Evolutionary conservation across 2,329 filamentous ascomycete species (phyloP), one percentile per base, ranked within the genome.

Genomic region (Ploettnerulaceae sp.): DNA sequence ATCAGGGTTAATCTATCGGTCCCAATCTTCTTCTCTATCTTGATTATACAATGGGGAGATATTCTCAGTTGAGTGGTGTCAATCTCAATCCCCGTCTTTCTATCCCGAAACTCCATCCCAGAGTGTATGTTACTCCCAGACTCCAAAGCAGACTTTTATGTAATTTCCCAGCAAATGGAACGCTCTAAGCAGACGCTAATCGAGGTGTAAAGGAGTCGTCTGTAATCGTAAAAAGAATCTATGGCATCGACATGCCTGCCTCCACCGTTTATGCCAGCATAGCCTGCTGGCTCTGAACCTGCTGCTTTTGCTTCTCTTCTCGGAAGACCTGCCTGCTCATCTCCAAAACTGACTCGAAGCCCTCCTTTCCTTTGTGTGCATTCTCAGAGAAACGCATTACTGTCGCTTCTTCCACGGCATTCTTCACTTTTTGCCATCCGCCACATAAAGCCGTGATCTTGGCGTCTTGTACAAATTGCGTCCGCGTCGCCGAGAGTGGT

Each of bases 351-450:
- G 84, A 81, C 72, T 98, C 93, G 64, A 98, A 98, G 1, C 93
- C 93, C 68, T 97, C 90, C 55, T 86, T 82, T 55, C 93, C 93
- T 69, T 88, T 90, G 57, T 76, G 75, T 18, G 93, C 91, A 63
- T 98, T 98, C 68, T 98, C 89, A 57, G 81, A 79, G 72, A 98
- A 98, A 45, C 89, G 75, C 55, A 85, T 86, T 34, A 97, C 85
- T 32, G 89, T 85, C 41, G 87, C 82, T 60, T 97, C 89, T 71
- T 98, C 93, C 60, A 98, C 94, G 66, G 84, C 88, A 70, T 93
- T 95, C 75, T 89, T 93, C 65, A 97, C 89, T 64, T 89, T 89
- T 70, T 96, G 88, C 90, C 93, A 98, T 52, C 93, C 89, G 57
- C 93, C 91, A 67, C 89, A 95, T 7, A 97, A 73, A 0, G 93